These are phyloP conservation scores for Candida takata DNA, from an alignment of 805 yeast species.

Conservation along the genomic window DNA sequence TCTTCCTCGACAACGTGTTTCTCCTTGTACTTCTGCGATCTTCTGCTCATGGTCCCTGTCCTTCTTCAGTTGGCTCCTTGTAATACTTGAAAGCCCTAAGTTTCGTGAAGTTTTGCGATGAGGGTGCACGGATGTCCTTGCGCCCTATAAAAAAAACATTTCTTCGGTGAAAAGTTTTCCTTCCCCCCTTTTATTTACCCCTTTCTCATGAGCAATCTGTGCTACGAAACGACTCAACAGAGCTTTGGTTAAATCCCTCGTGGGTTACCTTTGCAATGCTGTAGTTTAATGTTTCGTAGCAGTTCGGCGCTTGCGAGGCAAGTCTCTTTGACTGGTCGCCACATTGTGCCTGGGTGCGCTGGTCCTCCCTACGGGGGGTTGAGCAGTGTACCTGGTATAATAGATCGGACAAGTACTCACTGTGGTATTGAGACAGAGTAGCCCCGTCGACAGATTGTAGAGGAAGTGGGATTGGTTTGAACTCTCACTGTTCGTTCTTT, in stretches of 20 bases:
- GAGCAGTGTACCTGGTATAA: slow-evolving; percentile 41
- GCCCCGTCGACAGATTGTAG: slow-evolving; percentile 99
- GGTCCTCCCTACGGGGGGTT: slow-evolving; percentile 32
- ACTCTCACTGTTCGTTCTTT: slow-evolving; percentile 31
- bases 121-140: slow-evolving; percentile 8
- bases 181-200: not conserved
- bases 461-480: slow-evolving; percentile 59
- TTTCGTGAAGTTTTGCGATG: slow-evolving; percentile 1
- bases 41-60: slow-evolving; percentile 15
- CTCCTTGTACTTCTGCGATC: slow-evolving; percentile 15
- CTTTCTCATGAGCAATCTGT: slow-evolving; percentile 38
- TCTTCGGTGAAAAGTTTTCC: slow-evolving; percentile 8
- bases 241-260: slow-evolving; percentile 19
- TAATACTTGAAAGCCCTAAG: not conserved
- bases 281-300: slow-evolving; percentile 31
- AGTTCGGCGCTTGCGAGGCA: slow-evolving; percentile 56
- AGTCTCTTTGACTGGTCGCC: slow-evolving; percentile 25
- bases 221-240: slow-evolving; percentile 40
- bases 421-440: slow-evolving; percentile 55
- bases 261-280: slow-evolving; percentile 13
- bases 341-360: slow-evolving; percentile 13
- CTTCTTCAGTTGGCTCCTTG: not conserved
- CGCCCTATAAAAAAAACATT: slow-evolving; percentile 3
- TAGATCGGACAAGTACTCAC: slow-evolving; percentile 37
- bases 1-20: slow-evolving; percentile 6